Evolutionary conservation across 176 grass and related monocot genomes (phyloP), one percentile per base, ranked within the genome.

Genomic region (Phragmites australis): DNA sequence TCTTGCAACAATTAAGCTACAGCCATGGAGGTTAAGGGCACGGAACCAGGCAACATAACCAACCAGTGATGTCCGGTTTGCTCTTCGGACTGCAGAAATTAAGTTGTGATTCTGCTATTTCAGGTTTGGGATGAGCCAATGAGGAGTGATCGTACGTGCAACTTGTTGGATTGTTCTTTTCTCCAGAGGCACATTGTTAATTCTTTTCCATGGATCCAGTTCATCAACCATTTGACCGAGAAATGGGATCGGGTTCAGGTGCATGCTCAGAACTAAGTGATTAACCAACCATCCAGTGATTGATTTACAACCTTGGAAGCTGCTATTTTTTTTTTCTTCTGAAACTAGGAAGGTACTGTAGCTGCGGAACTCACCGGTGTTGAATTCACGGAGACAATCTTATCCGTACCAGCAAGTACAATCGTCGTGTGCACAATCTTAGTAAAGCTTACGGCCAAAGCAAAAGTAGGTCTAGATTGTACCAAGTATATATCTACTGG

Each of bases 131-230:
- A 55, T 22, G 32, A 56, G 11, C n/a, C n/a, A n/a, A n/a, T n/a
- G 30, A 19, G 22, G 8, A 26, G 31, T 40, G 2, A 26, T 18
- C 52, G 46, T 72, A 21, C 51, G 1, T 13, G n/a, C 48, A 49
- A 30, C 21, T 71, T 41, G 49, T 46, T 88, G 39, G 57, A 32
- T 77, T 41, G 23, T 79, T 59, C 17, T 50, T 30, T 74, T 79
- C 58, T 54, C 55, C 39, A 14, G 10, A 77, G 40, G 1, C 71
- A 29, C 37, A 53, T 37, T 55, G 44, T 4, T 42, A 16, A 1
- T 44, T 32, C 5, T 64, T 26, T 13, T 39, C 9, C 53, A 3
- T 19, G n/a, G n/a, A 42, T 73, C 82, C 12, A 37, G 26, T 46
- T 31, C 74, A 65, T 56, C 41, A 14, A 42, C 59, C 30, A 25